These are phyloP conservation scores for Gillenia trifoliata DNA, from an alignment of 306 rosid species.

Conservation along the genomic window DNA sequence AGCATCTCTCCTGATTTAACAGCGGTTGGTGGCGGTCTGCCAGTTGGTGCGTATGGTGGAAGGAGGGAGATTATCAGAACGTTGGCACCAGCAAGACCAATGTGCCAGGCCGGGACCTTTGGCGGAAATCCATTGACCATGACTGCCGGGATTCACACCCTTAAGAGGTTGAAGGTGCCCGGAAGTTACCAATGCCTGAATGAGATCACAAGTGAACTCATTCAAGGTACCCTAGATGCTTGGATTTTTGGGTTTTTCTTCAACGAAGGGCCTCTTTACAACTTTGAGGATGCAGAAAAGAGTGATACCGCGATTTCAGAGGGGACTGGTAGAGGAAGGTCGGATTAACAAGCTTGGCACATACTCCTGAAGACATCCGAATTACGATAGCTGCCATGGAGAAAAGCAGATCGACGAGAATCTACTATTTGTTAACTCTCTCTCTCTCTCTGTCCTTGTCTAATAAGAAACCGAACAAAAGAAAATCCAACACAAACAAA, in stretches of 20 bases:
- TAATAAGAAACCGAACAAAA: neutral
- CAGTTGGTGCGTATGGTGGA: constrained; percentile 95
- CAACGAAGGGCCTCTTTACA: constrained; percentile 79
- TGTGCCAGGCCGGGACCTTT: constrained; percentile 95
- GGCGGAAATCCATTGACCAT: constrained; percentile 97
- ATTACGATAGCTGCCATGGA: no score
- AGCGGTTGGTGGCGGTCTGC: constrained; percentile 93
- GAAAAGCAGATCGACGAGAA: no score
- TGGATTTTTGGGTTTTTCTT: constrained; percentile 80
- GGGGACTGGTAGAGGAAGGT: constrained; percentile 91
- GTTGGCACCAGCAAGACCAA: constrained; percentile 95
- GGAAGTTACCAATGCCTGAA: constrained; percentile 69
- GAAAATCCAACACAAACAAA: constrained; percentile 4
- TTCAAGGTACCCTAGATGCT: constrained; percentile 64
- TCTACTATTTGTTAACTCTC: no score
- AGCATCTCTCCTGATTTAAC: constrained; percentile 76
- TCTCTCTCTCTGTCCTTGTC: constrained; percentile 24
- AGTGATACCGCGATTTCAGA: constrained; percentile 62
- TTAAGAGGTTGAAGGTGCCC: constrained; percentile 66
- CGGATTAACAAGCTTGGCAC: no score
- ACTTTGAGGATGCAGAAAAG: constrained; percentile 70
- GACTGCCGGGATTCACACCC: constrained; percentile 92
- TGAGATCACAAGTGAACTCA: constrained; percentile 67
- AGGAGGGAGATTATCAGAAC: constrained; percentile 84
- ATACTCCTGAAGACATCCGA: no score